A percentile compares a stretch with the other conserved stretches of the same genome.
These are phyloP conservation scores for Solanum hybrid DNA, from an alignment of 305 asterid species.

Conservation along the genomic window DNA sequence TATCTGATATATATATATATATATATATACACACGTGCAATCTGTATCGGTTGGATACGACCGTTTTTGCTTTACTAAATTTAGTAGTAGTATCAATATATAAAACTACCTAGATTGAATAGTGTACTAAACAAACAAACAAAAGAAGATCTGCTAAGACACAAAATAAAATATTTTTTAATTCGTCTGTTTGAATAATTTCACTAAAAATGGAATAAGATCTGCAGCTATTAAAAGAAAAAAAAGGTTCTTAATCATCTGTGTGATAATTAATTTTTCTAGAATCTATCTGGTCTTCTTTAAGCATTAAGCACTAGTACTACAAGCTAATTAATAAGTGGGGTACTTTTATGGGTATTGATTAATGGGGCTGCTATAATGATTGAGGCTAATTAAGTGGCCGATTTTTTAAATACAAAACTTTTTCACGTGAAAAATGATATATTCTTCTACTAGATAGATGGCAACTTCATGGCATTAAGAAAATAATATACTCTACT, in stretches of 20 bases:
- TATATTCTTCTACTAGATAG: not conserved
- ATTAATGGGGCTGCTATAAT: not conserved
- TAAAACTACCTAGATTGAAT: not conserved
- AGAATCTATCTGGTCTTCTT: not conserved
- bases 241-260: not conserved
- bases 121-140: too few species aligned
- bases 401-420: not conserved
- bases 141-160: not conserved
- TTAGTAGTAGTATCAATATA: not conserved
- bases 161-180: not conserved
- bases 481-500: too few species aligned
- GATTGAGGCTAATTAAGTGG: not conserved
- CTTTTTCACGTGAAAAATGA: not conserved
- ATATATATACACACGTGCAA: too few species aligned
- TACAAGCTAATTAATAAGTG: not conserved
- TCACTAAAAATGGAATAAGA: too few species aligned
- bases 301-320: not conserved
- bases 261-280: not conserved
- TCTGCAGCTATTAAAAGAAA: too few species aligned
- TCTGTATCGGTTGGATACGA: not conserved
- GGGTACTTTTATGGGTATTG: not conserved
- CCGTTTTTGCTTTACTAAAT: not conserved
- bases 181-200: too few species aligned
- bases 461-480: not conserved
- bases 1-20: too few species aligned